Evolutionary conservation across 1,284 basidiomycete species (phyloP).

Genomic region (Moesziomyces globuligerus): DNA sequence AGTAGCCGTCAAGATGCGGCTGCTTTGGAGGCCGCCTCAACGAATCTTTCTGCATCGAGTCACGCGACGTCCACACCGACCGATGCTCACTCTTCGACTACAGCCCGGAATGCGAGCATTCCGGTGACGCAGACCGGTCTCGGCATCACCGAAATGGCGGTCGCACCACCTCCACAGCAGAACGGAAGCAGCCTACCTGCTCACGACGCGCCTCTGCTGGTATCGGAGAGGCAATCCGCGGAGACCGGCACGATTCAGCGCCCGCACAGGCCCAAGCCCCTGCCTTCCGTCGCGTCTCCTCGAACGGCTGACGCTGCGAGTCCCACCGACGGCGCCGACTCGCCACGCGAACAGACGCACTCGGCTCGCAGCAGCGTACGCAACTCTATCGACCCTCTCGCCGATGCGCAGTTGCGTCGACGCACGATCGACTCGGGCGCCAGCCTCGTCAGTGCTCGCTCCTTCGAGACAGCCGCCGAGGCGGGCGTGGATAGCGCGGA

Average conservation of each 20-base stretch:
- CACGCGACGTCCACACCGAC: background rate
- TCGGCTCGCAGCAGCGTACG: slow-evolving; percentile 30
- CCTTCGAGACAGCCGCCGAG: slow-evolving; percentile 56
- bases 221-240: background rate
- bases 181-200: too few relatives aligned
- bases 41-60: background rate
- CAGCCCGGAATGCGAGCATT: background rate
- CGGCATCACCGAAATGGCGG: slow-evolving; percentile 11
- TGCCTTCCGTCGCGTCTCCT: background rate
- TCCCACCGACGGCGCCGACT: slow-evolving; percentile 2
- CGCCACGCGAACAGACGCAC: slow-evolving; percentile 5
- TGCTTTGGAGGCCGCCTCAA: background rate
- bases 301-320: background rate
- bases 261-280: background rate
- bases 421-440: slow-evolving; percentile 38
- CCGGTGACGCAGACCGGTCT: slow-evolving; percentile 10
- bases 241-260: background rate
- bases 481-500: slow-evolving; percentile 28
- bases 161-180: background rate
- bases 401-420: slow-evolving; percentile 8
- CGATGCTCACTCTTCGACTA: background rate
- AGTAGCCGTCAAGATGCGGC: too few relatives aligned
- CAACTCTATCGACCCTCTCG: slow-evolving; percentile 19
- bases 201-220: too few relatives aligned
- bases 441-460: slow-evolving; percentile 33